These are phyloP conservation scores for Mortierella sp. DNA, from an alignment of 371 early-diverging fungal genomes.

Conservation along the genomic window DNA sequence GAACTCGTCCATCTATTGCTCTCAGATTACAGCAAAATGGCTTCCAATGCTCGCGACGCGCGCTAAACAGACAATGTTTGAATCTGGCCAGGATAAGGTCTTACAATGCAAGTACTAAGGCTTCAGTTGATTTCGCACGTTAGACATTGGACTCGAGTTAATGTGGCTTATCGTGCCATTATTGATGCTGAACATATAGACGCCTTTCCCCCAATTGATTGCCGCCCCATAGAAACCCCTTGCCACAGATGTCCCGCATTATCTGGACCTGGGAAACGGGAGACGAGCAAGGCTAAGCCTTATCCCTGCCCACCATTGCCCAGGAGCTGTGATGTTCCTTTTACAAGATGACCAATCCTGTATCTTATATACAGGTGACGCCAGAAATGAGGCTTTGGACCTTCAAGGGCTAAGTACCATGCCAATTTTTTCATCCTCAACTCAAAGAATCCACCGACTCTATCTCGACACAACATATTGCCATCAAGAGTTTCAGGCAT, in stretches of 20 bases:
- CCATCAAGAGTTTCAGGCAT: slow-evolving; percentile 35
- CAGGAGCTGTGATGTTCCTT: slow-evolving; percentile 62
- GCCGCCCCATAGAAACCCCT: slow-evolving; percentile 23
- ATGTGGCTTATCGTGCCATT: neutral
- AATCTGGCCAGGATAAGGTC: slow-evolving; percentile 14
- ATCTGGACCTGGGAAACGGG: slow-evolving; percentile 48
- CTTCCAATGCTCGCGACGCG: slow-evolving; percentile 52
- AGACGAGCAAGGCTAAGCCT: slow-evolving; percentile 43
- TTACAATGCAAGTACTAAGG: slow-evolving; percentile 40
- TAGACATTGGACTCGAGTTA: neutral
- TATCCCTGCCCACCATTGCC: slow-evolving; percentile 62
- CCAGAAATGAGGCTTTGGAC: slow-evolving; percentile 56
- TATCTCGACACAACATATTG: slow-evolving; percentile 63
- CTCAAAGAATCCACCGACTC: slow-evolving; percentile 49
- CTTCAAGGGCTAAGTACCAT: slow-evolving; percentile 27
- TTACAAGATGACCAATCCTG: slow-evolving; percentile 59
- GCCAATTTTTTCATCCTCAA: slow-evolving; percentile 29
- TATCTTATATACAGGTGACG: slow-evolving; percentile 61
- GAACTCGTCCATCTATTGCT: slow-evolving; percentile 54
- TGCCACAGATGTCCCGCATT: slow-evolving; percentile 27
- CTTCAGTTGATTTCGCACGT: neutral
- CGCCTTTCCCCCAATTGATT: neutral
- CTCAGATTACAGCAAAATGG: slow-evolving; percentile 54
- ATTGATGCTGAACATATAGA: neutral
- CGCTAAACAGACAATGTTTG: slow-evolving; percentile 34